Conservation (phyloP, 257 asterid genomes). For the Cinchona pubescens region DNA sequence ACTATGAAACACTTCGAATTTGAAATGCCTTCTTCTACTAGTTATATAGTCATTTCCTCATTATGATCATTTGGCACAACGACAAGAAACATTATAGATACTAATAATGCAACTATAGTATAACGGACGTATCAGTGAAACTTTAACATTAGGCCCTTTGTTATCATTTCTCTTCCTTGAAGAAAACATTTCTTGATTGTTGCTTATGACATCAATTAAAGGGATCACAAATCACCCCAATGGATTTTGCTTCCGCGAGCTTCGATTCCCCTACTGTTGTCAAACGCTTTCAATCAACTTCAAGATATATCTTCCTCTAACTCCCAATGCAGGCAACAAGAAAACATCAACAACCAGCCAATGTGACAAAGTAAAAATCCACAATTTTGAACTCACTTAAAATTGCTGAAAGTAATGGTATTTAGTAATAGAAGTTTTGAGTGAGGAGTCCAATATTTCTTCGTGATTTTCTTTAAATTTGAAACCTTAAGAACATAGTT, state of each 20-base stretch:
- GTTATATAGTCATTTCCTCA: no score
- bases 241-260: background rate
- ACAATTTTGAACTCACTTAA: background rate
- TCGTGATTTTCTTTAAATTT: background rate
- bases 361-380: background rate
- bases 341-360: background rate
- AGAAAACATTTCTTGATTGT: background rate
- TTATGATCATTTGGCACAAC: background rate
- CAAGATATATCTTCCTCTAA: background rate
- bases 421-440: background rate
- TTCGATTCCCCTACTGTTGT: background rate
- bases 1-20: no score
- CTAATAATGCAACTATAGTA: no score
- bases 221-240: background rate
- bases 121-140: background rate
- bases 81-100: background rate
- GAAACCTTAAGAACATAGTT: conserved; percentile 11
- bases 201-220: background rate
- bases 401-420: background rate
- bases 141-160: background rate
- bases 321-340: background rate
- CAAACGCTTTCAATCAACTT: conserved; percentile 4
- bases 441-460: no score
- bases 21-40: no score
- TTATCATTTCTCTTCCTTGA: background rate